Percentiles rank a stretch among this genome's conserved stretches.
Evolutionary conservation across 106 monocot species (phyloP).

Genomic region (Posidonia australis): DNA sequence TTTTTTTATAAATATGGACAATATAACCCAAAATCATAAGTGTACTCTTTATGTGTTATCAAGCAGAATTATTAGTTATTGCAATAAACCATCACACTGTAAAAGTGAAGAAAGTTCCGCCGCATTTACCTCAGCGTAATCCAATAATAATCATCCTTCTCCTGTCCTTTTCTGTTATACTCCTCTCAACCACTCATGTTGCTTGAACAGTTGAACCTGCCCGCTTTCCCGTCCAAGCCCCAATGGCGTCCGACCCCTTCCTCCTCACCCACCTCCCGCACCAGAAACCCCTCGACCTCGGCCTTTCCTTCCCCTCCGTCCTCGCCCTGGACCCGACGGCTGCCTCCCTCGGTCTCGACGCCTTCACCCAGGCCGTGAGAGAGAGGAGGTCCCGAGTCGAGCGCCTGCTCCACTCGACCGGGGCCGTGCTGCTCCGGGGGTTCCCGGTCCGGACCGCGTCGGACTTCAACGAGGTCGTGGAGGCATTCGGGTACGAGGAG

Average conservation of each 20-base stretch:
- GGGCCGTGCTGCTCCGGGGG: slow-evolving; percentile 62
- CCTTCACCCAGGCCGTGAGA: slow-evolving; percentile 29
- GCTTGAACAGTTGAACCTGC: not conserved
- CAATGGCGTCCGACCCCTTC: slow-evolving; percentile 5
- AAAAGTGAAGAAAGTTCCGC: too few relatives aligned
- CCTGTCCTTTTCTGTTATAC: too few relatives aligned
- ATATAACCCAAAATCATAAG: too few relatives aligned
- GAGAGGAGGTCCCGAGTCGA: slow-evolving; percentile 34
- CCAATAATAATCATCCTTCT: too few relatives aligned
- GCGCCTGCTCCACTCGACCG: slow-evolving; percentile 36
- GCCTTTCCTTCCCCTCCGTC: too few relatives aligned
- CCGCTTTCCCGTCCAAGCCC: slow-evolving; percentile 10
- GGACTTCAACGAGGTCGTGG: slow-evolving; percentile 64
- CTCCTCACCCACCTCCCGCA: not conserved
- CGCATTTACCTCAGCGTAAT: too few relatives aligned
- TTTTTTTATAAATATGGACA: too few relatives aligned
- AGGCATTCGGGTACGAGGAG: slow-evolving; percentile 76
- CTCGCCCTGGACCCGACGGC: too few relatives aligned
- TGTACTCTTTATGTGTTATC: too few relatives aligned
- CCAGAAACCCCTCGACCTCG: not conserved
- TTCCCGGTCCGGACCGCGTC: slow-evolving; percentile 50
- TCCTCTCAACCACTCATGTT: too few relatives aligned
- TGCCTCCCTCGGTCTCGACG: slow-evolving; percentile 13
- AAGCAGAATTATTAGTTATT: too few relatives aligned
- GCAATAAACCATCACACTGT: too few relatives aligned